Evolutionary conservation across 306 rosid genomes (phyloP).

Genomic region (Lupinus albus): DNA sequence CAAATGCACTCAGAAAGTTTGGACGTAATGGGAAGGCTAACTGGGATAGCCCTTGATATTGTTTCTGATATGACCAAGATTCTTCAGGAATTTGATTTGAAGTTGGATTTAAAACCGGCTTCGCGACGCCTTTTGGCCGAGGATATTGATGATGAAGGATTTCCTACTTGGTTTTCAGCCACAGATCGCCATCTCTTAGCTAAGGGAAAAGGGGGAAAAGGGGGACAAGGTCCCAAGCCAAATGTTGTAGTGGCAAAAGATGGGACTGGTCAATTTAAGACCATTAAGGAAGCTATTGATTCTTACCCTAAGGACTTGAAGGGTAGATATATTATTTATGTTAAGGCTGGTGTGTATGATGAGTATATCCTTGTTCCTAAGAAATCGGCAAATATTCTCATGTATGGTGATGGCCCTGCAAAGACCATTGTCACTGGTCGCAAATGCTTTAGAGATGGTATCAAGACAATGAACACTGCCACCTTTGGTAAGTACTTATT

Average conservation of each 20-base stretch:
- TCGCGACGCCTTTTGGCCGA: conserved; percentile 57
- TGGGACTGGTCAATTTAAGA: conserved; percentile 66
- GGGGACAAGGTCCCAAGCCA: conserved; percentile 15
- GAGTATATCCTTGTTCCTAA: conserved; percentile 56
- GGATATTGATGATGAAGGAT: conserved; percentile 44
- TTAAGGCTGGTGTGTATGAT: conserved; percentile 65
- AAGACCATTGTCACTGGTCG: conserved; percentile 46
- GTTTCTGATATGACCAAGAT: conserved; percentile 41
- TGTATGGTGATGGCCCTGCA: conserved; percentile 78
- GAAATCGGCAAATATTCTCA: conserved; percentile 41
- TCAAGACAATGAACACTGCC: conserved; percentile 47
- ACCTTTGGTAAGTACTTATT: conserved; percentile 41
- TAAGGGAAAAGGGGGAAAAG: background rate
- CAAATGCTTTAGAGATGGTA: conserved; percentile 39
- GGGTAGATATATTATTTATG: conserved; percentile 62
- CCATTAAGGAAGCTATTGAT: conserved; percentile 55
- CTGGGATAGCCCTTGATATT: conserved; percentile 66
- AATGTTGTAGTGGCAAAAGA: conserved; percentile 76
- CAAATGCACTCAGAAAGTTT: conserved; percentile 9
- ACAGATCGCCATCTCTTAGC: conserved; percentile 60
- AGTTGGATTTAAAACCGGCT: conserved; percentile 45
- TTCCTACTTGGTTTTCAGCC: conserved; percentile 62
- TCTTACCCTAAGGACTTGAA: conserved; percentile 48
- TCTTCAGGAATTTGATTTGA: conserved; percentile 46
- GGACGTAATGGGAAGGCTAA: conserved; percentile 47